phyloP scores from a whole-genome alignment of 352 stramenopile species.

The Pythium folliculosum region DNA sequence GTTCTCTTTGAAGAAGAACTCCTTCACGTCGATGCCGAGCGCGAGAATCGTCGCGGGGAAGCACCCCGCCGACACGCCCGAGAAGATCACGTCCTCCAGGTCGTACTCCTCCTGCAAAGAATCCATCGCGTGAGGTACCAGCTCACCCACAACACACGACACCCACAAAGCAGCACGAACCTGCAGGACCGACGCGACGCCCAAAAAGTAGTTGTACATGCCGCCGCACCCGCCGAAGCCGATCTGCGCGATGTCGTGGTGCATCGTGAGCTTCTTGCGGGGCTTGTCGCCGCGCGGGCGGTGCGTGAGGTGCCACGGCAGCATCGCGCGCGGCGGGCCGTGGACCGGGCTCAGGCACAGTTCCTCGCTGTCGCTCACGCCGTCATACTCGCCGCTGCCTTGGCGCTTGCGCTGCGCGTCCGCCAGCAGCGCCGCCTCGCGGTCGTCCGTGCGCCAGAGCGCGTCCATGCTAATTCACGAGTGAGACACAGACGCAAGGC shows the following conservation, averaged over 20 bases:
- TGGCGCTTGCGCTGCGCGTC: conserved; percentile 22
- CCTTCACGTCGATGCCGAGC: conserved; percentile 67
- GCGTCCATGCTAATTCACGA: conserved; percentile 30
- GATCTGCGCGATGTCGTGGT: conserved; percentile 67
- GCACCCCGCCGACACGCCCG: conserved; percentile 71
- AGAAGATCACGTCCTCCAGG: conserved; percentile 72
- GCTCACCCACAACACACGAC: background rate
- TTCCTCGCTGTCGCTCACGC: conserved; percentile 1
- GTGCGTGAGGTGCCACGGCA: conserved; percentile 40
- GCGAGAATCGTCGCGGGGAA: conserved; percentile 71
- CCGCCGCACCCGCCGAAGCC: conserved; percentile 80
- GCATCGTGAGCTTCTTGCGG: conserved; percentile 55
- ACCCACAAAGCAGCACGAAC: conserved; percentile 16
- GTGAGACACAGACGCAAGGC: background rate
- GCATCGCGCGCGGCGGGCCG: conserved; percentile 18
- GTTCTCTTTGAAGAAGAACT: conserved; percentile 87
- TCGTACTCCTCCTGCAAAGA: conserved; percentile 64
- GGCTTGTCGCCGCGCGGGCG: conserved; percentile 26
- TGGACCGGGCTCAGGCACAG: conserved; percentile 16
- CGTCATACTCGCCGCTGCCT: conserved; percentile 10
- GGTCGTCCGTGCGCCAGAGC: conserved; percentile 39
- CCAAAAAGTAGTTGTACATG: conserved; percentile 89
- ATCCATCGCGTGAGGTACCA: background rate
- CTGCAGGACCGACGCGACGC: conserved; percentile 73
- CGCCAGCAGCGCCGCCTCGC: conserved; percentile 26